Evolutionary conservation across 192 early-diverging fungal genomes (phyloP).

Genomic region (Coemansia sp.): DNA sequence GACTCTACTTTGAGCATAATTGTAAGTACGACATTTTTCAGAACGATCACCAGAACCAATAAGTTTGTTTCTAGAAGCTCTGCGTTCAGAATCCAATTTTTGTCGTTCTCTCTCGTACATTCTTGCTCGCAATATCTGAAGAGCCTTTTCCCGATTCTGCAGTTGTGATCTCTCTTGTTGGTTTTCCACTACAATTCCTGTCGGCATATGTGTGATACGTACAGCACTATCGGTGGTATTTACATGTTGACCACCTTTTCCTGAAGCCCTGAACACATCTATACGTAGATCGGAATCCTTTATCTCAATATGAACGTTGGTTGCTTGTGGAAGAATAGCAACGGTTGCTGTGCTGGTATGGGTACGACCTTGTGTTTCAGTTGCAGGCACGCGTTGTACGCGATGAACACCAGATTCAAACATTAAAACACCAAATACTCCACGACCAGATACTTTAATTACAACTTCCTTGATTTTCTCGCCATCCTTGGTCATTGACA

Average conservation of each 20-base stretch:
- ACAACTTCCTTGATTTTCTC: slow-evolving; percentile 60
- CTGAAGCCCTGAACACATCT: slow-evolving; percentile 73
- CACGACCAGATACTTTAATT: slow-evolving; percentile 63
- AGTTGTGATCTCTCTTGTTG: slow-evolving; percentile 95
- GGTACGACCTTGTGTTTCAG: slow-evolving; percentile 72
- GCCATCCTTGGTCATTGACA: slow-evolving; percentile 45
- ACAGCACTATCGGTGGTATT: slow-evolving; percentile 96
- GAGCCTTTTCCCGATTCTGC: slow-evolving; percentile 82
- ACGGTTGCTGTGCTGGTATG: slow-evolving; percentile 80
- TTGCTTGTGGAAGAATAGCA: slow-evolving; percentile 73
- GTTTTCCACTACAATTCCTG: slow-evolving; percentile 80
- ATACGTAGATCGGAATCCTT: slow-evolving; percentile 66
- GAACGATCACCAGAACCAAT: slow-evolving; percentile 71
- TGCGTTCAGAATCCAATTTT: slow-evolving; percentile 58
- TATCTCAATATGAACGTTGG: slow-evolving; percentile 69
- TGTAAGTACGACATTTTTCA: slow-evolving; percentile 83
- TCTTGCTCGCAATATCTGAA: slow-evolving; percentile 77
- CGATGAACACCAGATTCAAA: slow-evolving; percentile 82
- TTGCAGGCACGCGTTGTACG: slow-evolving; percentile 79
- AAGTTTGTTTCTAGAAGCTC: slow-evolving; percentile 63
- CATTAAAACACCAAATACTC: slow-evolving; percentile 73
- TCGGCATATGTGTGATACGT: slow-evolving; percentile 88
- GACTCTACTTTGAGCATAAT: slow-evolving; percentile 76
- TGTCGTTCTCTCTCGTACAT: slow-evolving; percentile 71
- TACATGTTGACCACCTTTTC: slow-evolving; percentile 91